Percentiles rank a stretch among this genome's conserved stretches.
phyloP scores from a whole-genome alignment of 2,329 filamentous ascomycete species.

The Fusarium burgessii region DNA sequence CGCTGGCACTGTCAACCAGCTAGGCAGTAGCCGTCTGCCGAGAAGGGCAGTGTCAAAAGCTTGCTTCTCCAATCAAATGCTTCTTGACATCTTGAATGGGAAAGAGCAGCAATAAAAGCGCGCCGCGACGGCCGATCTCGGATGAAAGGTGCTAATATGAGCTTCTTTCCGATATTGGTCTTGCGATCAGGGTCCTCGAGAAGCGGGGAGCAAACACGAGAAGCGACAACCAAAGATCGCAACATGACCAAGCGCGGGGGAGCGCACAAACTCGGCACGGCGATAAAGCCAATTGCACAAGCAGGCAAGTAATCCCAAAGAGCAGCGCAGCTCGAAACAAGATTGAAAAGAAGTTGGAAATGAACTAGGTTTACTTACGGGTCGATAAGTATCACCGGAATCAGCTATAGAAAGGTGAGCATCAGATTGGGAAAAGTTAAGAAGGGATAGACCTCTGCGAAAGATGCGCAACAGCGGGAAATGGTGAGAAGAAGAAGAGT shows the following conservation, averaged over 20 bases:
- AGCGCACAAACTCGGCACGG: conserved; percentile 35
- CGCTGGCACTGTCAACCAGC: conserved; percentile 10
- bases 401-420: conserved; percentile 65
- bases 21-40: neutral
- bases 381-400: conserved; percentile 71
- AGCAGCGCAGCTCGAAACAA: conserved; percentile 16
- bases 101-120: conserved; percentile 9
- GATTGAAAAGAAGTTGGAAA: conserved; percentile 21
- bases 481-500: conserved; percentile 45
- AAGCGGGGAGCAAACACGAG: conserved; percentile 38
- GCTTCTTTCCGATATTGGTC: conserved; percentile 27
- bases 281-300: conserved; percentile 32
- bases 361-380: conserved; percentile 59
- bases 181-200: conserved; percentile 28
- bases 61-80: conserved; percentile 1
- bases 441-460: conserved; percentile 43
- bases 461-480: conserved; percentile 42
- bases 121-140: conserved; percentile 37
- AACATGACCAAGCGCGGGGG: conserved; percentile 38
- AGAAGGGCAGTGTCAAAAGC: conserved; percentile 7
- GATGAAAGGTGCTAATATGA: conserved; percentile 37
- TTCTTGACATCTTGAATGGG: conserved; percentile 1
- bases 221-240: conserved; percentile 26
- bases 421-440: conserved; percentile 40
- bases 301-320: conserved; percentile 5